Conservation (phyloP, 192 early-diverging fungal species). For the Backusella sp. region DNA sequence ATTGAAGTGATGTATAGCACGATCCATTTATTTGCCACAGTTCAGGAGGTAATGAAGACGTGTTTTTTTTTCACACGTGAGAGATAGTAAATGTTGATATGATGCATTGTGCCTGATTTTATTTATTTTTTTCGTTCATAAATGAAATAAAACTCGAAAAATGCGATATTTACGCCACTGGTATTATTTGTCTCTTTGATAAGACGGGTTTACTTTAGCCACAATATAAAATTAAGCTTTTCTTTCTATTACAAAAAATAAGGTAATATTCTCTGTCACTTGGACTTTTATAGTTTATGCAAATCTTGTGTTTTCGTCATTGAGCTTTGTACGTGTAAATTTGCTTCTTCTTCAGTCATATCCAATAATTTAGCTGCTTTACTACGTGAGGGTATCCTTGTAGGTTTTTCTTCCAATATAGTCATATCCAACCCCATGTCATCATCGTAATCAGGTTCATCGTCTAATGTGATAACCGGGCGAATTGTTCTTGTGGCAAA, state of each 20-base stretch:
- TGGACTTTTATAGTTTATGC: background rate
- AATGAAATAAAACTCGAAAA: constrained; percentile 2
- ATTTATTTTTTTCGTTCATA: background rate
- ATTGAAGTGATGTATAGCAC: background rate
- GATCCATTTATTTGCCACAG: background rate
- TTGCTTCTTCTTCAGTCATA: background rate
- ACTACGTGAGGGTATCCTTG: background rate
- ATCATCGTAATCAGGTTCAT: constrained; percentile 24
- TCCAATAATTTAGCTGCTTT: constrained; percentile 4
- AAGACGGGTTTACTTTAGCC: background rate
- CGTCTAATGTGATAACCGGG: constrained; percentile 8
- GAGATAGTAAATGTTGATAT: background rate
- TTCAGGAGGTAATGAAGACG: background rate
- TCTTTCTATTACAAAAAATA: background rate
- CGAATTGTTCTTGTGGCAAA: constrained; percentile 33
- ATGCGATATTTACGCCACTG: constrained; percentile 15
- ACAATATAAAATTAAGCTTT: constrained; percentile 4
- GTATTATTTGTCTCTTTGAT: background rate
- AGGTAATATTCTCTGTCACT: background rate
- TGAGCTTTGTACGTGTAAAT: background rate
- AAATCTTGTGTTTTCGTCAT: background rate
- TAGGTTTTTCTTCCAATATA: background rate
- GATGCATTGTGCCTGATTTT: background rate
- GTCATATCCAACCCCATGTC: constrained; percentile 31
- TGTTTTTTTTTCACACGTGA: background rate